These are phyloP conservation scores for Xylaria sp. DNA, from an alignment of 2,329 filamentous ascomycete genomes.

Conservation along the genomic window DNA sequence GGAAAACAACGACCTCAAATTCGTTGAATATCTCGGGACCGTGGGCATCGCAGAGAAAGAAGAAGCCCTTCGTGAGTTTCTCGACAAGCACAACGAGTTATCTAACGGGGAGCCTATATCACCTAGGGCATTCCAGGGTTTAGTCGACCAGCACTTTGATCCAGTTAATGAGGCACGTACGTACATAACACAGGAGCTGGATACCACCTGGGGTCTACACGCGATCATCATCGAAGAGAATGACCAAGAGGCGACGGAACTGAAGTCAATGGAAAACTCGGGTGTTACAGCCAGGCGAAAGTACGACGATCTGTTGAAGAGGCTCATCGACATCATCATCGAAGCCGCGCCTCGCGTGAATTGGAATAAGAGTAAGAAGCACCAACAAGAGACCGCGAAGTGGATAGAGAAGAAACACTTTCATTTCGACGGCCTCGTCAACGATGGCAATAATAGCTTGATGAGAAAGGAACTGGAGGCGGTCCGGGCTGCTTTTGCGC, in stretches of 20 bases:
- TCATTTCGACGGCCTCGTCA: not conserved
- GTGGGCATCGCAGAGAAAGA: not conserved
- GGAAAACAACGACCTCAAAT: not conserved
- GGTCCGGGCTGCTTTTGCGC: not conserved
- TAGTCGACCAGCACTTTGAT: slow-evolving; percentile 25
- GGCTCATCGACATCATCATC: not conserved
- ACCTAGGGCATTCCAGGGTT: slow-evolving; percentile 11
- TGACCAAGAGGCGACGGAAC: not conserved
- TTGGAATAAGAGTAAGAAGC: slow-evolving; percentile 21
- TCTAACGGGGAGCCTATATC: not conserved
- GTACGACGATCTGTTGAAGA: slow-evolving; percentile 19
- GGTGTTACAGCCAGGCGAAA: not conserved
- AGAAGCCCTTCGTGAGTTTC: not conserved
- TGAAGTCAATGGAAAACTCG: not conserved
- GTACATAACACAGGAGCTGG: slow-evolving; percentile 10
- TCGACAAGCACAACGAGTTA: slow-evolving; percentile 4
- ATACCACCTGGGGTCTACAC: not conserved
- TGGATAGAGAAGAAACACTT: slow-evolving; percentile 24
- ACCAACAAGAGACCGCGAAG: not conserved
- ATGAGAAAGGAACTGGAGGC: slow-evolving; percentile 7
- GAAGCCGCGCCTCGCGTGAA: slow-evolving; percentile 8
- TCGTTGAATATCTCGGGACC: slow-evolving; percentile 11
- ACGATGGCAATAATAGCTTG: not conserved
- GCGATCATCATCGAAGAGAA: not conserved
- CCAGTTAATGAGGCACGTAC: not conserved